Base-by-base conservation (phyloP, 2,329 filamentous ascomycete genomes). In the Alternaria postmessia region DNA sequence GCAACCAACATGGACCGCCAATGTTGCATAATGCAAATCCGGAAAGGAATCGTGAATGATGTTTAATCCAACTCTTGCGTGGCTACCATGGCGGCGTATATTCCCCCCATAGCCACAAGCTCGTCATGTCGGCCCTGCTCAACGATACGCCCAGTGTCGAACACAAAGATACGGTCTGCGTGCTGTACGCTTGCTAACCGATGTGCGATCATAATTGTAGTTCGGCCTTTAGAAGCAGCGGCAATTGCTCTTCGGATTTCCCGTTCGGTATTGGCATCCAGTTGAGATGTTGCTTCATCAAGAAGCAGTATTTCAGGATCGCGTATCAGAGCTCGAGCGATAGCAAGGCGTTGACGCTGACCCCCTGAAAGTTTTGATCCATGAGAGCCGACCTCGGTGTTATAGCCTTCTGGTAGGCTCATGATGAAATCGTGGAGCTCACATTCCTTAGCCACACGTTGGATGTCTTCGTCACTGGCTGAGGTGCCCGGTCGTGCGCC, bases 191-290 rank as follows among this genome's bases (percentile, higher is more conserved):
- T 94, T 0, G 89, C 89, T 49, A 94, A 81, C 14, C 91, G 83
- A 75, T 94, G 92, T 1, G 92, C 92, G 11, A 95, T 91, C 3
- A 91, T 90, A 3, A 95, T 82, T 62, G 91, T 91, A 2, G 92
- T 87, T 54, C 80, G 73, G 4, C 78, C 81, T 44, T 75, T 72
- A 5, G 79, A 75, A 14, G 80, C 81, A 20, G 76, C 77, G 8
- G 74, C 75, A 36, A 83, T 76, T 1, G 81, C 78, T 38, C 73
- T 72, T 43, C 81, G 80, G 26, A 84, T 76, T 28, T 78, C 75
- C 42, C 73, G 69, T 61, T 83, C 82, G 20, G 77, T 81, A 42
- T 80, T 79, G 9, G 81, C 80, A 61, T 84, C 82, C 4, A 84
- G 69, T 47, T 81, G 80, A 42, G 79, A 81, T 5, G 81, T 83